phyloP scores from a whole-genome alignment of 352 stramenopile species.

The Halophytophthora batemanensis region DNA sequence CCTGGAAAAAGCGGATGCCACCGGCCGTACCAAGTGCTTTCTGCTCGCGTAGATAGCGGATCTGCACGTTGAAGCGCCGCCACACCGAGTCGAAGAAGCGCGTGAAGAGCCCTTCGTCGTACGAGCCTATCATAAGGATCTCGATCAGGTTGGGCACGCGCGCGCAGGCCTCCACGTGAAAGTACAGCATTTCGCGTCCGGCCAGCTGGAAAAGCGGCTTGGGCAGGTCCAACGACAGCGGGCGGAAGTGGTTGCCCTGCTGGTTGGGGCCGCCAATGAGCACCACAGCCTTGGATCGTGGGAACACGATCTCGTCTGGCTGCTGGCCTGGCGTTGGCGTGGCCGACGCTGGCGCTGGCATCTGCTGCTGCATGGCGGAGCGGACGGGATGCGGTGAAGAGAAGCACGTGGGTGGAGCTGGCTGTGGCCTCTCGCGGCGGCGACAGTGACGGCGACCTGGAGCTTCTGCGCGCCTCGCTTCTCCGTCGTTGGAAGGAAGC shows the following conservation, averaged over 20 bases:
- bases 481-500: no score
- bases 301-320: constrained; percentile 53
- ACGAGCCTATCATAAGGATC: constrained; percentile 88
- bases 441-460: not conserved
- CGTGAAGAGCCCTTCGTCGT: constrained; percentile 87
- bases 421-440: not conserved
- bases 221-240: constrained; percentile 80
- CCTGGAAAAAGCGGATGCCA: constrained; percentile 78
- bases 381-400: no score
- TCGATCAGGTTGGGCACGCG: constrained; percentile 81
- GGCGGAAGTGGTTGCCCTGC: constrained; percentile 86
- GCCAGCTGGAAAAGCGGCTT: constrained; percentile 88
- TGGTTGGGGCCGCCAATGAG: constrained; percentile 85
- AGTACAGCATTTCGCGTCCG: constrained; percentile 85
- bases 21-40: constrained; percentile 82
- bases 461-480: no score
- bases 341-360: constrained; percentile 11
- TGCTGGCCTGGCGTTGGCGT: constrained; percentile 1
- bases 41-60: constrained; percentile 78
- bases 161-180: constrained; percentile 84
- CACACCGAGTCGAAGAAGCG: constrained; percentile 85
- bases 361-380: constrained; percentile 6
- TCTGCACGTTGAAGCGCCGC: constrained; percentile 82
- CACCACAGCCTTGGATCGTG: constrained; percentile 82
- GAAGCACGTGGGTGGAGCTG: not conserved